Evolutionary conservation across 106 monocot species (phyloP), one percentile per base, ranked within the genome.

Genomic region (Platanthera guangdongensis): DNA sequence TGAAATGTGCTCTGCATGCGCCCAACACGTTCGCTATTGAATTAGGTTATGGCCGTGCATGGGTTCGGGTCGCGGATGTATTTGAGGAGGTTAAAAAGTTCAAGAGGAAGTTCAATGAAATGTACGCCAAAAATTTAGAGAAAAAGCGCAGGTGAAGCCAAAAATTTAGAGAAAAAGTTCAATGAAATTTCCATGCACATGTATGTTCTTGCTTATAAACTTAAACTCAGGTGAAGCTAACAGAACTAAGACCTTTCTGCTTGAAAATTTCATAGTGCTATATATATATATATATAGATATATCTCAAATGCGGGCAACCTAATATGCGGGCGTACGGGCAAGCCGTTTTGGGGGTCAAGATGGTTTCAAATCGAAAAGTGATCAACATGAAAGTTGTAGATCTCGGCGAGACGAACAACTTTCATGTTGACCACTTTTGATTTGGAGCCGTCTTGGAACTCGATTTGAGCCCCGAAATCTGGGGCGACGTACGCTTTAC

Each of bases 1-100:
- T 95, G 45, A 95, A 95, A 76, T 95, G 95, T 68, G 95, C 95
- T 45, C 75, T 95, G 49, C 78, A 86, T 63, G 95, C 95, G 5
- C 82, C 53, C 75, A 87, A 83, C 50, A 95, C 95, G 19, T 95
- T 95, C 63, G 95, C 95, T 48, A 82, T 95, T 16, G 95, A 95
- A 73, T 82, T 90, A 25, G 81, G 46, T 28, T 85, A 92, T 73
- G 95, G 95, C 45, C 92, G 95, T 67, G 95, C 95, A 11, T 80
- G 95, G 60, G 74, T 47, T n/a, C 85, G 88, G 8, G 89, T 84
- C 5, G 82, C 94, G 8, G 85, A 95, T 74, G 81, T 95, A 49
- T 95, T 95, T 75, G 81, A 71, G 30, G 92, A 95, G 21, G 80
- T 90, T 8, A 64, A 82, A 25, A 95, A 88, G 72, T 92, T 95